Percentiles rank a stretch among this genome's conserved stretches.
phyloP scores from a whole-genome alignment of 371 early-diverging fungal species.

The Syncephalis plumigaleata region DNA sequence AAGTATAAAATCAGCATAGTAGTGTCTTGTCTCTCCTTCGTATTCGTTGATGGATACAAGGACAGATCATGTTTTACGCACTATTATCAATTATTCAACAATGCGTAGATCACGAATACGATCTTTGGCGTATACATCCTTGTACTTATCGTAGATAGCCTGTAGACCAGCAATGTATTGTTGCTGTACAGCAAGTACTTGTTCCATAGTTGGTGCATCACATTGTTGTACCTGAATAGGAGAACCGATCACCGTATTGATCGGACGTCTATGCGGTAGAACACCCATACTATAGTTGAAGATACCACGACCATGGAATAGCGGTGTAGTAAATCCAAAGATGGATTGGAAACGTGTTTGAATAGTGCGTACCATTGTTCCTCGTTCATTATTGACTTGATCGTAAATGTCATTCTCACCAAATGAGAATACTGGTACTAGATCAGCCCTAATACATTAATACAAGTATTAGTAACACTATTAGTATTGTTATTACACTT shows the following conservation, averaged over 20 bases:
- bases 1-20: too few species aligned
- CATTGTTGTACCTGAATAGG: conserved; percentile 35
- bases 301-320: conserved; percentile 57
- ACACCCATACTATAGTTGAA: conserved; percentile 42
- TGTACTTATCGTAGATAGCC: conserved; percentile 38
- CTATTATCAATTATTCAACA: conserved; percentile 16
- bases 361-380: conserved; percentile 25
- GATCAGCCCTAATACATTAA: conserved; percentile 19
- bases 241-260: conserved; percentile 36
- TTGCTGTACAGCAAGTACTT: conserved; percentile 37
- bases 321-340: conserved; percentile 47
- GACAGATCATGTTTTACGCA: not conserved
- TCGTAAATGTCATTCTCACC: conserved; percentile 70
- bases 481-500: conserved; percentile 3
- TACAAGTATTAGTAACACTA: not conserved
- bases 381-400: conserved; percentile 29
- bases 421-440: conserved; percentile 61
- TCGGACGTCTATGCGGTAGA: conserved; percentile 30
- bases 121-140: conserved; percentile 41
- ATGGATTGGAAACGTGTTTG: conserved; percentile 38
- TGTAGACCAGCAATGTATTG: conserved; percentile 41
- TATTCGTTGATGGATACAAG: too few species aligned
- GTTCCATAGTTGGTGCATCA: conserved; percentile 35
- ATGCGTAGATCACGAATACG: conserved; percentile 31
- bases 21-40: too few species aligned